phyloP scores from a whole-genome alignment of 176 grass and related monocot species.

The Cymbopogon citratus region DNA sequence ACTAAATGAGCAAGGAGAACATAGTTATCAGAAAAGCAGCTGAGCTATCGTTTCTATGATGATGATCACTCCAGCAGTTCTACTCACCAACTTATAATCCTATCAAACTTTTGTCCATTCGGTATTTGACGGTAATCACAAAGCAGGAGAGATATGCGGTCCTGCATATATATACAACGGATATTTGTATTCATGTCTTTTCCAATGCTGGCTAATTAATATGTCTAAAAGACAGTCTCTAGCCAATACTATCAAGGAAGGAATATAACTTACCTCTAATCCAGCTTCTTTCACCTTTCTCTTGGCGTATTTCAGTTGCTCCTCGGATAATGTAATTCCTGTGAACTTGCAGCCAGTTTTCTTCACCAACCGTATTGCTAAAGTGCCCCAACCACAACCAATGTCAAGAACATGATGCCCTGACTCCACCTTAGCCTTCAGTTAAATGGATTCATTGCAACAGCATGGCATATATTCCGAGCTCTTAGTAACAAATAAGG shows the following conservation, averaged over 20 bases:
- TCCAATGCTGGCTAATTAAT: too few relatives aligned
- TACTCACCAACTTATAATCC: constrained; percentile 63
- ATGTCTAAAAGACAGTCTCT: too few relatives aligned
- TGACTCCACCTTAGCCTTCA: constrained; percentile 47
- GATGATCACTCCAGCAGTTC: not conserved
- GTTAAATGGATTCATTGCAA: too few relatives aligned
- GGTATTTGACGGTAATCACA: constrained; percentile 59
- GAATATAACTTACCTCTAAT: not conserved
- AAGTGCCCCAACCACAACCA: constrained; percentile 59
- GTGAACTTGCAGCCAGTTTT: constrained; percentile 67
- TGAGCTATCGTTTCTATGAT: too few relatives aligned
- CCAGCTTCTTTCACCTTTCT: constrained; percentile 51
- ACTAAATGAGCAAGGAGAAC: constrained; percentile 1
- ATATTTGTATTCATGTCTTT: too few relatives aligned
- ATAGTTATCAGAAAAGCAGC: not conserved
- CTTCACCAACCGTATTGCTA: constrained; percentile 59
- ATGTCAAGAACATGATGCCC: constrained; percentile 67
- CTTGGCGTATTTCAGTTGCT: constrained; percentile 41
- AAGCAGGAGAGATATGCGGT: constrained; percentile 39
- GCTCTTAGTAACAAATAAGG: too few relatives aligned
- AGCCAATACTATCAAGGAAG: too few relatives aligned
- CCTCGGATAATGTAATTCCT: constrained; percentile 62
- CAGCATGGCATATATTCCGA: too few relatives aligned
- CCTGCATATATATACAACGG: not conserved
- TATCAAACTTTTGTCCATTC: constrained; percentile 37